phyloP scores from a whole-genome alignment of 148 eudicot species.

The Suaeda aralocaspica region DNA sequence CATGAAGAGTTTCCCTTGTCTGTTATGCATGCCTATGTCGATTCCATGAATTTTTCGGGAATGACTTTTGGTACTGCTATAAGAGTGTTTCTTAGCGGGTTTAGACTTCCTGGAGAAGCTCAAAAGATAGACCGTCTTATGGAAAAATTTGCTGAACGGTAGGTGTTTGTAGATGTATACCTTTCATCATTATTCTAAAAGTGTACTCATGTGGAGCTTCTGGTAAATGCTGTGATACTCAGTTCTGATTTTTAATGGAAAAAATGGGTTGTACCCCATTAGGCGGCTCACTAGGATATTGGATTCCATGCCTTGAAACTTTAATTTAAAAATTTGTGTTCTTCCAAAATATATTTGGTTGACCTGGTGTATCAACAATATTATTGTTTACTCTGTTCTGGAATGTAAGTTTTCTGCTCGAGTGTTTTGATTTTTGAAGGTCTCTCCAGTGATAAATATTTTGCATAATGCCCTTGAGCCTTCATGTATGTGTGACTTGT shows the following conservation, averaged over 20 bases:
- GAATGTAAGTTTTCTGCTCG: background rate
- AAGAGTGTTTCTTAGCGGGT: conserved; percentile 86
- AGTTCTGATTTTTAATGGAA: background rate
- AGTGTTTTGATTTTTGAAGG: background rate
- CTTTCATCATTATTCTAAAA: background rate
- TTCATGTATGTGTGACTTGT: background rate
- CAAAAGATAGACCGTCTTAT: conserved; percentile 98
- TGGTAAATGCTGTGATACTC: background rate
- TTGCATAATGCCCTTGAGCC: background rate
- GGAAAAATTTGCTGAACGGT: conserved; percentile 99
- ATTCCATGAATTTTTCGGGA: conserved; percentile 81
- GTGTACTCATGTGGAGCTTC: background rate
- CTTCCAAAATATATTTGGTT: background rate
- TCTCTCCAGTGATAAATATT: no score
- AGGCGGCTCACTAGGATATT: background rate
- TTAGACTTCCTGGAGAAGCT: conserved; percentile 99
- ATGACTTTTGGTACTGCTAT: conserved; percentile 89
- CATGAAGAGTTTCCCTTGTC: conserved; percentile 94
- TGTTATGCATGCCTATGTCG: conserved; percentile 98
- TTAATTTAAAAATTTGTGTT: background rate
- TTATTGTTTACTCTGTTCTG: no score
- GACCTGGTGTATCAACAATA: background rate
- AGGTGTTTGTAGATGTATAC: conserved; percentile 25
- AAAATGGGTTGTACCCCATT: background rate
- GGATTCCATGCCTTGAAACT: no score